These are phyloP conservation scores for Taphrina pruni DNA, from an alignment of 1,139 yeast genomes.

Conservation along the genomic window DNA sequence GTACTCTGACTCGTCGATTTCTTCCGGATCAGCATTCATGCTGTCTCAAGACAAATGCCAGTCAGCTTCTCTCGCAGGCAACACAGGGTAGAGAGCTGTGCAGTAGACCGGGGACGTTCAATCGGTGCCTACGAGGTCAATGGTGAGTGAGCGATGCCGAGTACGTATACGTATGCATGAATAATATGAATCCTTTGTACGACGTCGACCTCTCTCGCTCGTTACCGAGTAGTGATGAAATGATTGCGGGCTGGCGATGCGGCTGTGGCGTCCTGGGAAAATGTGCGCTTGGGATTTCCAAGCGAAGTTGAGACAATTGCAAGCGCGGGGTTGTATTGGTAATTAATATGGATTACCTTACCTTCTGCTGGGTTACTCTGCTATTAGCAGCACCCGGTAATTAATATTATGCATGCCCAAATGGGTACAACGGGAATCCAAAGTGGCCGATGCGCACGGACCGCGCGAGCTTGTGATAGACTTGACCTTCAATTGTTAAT, in stretches of 20 bases:
- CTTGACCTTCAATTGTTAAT: too few species aligned
- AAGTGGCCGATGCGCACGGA: background rate
- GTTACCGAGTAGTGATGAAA: background rate
- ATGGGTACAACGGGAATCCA: background rate
- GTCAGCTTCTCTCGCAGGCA: too few species aligned
- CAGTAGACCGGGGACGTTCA: too few species aligned
- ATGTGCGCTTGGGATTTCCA: too few species aligned
- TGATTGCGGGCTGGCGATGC: conserved; percentile 4
- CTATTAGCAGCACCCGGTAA: background rate
- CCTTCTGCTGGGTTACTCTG: too few species aligned
- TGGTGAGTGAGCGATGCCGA: too few species aligned
- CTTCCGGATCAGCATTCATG: conserved; percentile 21
- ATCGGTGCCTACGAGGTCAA: too few species aligned
- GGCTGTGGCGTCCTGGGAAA: background rate
- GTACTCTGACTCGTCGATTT: conserved; percentile 20
- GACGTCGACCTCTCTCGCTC: too few species aligned
- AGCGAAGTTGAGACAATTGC: background rate
- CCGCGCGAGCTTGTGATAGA: background rate
- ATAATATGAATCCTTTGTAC: too few species aligned
- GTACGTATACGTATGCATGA: too few species aligned
- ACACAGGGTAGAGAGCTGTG: too few species aligned
- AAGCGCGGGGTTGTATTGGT: background rate
- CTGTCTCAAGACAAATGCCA: background rate
- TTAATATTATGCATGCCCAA: background rate
- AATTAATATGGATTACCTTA: background rate